Evolutionary conservation across 2,329 filamentous ascomycete species (phyloP).

Genomic region (Ceratocystis ficicola): DNA sequence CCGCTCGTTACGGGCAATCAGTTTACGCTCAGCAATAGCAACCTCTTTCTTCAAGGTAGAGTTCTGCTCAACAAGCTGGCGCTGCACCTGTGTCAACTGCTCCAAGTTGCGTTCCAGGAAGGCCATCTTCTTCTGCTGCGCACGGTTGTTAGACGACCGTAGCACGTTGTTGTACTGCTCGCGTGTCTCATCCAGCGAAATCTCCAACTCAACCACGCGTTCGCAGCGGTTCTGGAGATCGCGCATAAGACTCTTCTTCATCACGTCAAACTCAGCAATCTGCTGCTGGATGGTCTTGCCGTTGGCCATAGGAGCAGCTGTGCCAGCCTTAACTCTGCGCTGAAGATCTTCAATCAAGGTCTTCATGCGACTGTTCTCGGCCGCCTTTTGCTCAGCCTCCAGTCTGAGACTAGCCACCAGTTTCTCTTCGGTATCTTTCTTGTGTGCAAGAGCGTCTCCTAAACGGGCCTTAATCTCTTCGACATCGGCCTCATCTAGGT

Average conservation of each 20-base stretch:
- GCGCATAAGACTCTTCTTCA: conserved; percentile 99
- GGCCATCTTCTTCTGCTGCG: conserved; percentile 99
- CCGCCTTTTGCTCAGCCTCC: conserved; percentile 62
- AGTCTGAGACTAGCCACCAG: conserved; percentile 64
- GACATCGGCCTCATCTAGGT: conserved; percentile 64
- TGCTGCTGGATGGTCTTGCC: conserved; percentile 94
- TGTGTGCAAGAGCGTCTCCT: conserved; percentile 62
- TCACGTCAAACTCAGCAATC: conserved; percentile 95
- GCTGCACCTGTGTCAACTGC: conserved; percentile 91
- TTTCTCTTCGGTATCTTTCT: conserved; percentile 60
- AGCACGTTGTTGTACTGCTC: conserved; percentile 99
- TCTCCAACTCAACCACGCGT: conserved; percentile 94
- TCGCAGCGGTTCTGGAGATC: conserved; percentile 97
- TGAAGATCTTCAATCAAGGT: conserved; percentile 70
- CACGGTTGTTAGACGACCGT: conserved; percentile 90
- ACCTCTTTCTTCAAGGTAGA: conserved; percentile 97
- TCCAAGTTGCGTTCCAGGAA: conserved; percentile 97
- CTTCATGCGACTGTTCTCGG: conserved; percentile 73
- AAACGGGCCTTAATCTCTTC: conserved; percentile 74
- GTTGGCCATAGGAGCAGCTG: conserved; percentile 50
- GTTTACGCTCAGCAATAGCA: conserved; percentile 91
- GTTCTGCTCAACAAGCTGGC: conserved; percentile 96
- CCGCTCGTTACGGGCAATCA: conserved; percentile 91
- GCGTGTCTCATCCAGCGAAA: conserved; percentile 88
- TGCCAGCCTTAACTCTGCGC: conserved; percentile 54